These are phyloP conservation scores for Paecilomyces fulvus DNA, from an alignment of 2,329 filamentous ascomycete genomes.

Conservation along the genomic window DNA sequence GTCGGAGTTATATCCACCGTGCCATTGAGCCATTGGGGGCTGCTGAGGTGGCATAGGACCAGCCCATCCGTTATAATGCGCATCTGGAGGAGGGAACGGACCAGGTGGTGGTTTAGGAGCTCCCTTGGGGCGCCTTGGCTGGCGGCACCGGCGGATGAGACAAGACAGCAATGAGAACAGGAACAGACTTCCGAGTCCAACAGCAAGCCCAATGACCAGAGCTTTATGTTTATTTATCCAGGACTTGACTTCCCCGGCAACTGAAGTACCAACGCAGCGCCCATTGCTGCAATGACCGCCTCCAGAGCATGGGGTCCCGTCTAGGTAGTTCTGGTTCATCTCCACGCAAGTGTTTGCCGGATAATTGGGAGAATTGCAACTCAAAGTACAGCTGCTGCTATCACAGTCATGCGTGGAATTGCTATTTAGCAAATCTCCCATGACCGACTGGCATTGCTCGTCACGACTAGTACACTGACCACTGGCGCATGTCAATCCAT, in stretches of 20 bases:
- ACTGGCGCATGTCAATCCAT: slow-evolving; percentile 68
- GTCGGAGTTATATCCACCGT: not conserved
- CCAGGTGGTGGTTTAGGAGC: slow-evolving; percentile 6
- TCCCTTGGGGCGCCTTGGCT: slow-evolving; percentile 23
- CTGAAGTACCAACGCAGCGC: slow-evolving; percentile 61
- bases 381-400: slow-evolving; percentile 61
- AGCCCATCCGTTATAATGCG: slow-evolving; percentile 3
- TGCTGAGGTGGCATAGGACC: slow-evolving; percentile 5
- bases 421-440: slow-evolving; percentile 63
- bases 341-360: slow-evolving; percentile 58
- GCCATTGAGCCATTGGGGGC: not conserved
- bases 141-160: slow-evolving; percentile 49
- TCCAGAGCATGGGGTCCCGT: slow-evolving; percentile 76
- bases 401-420: slow-evolving; percentile 78
- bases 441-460: slow-evolving; percentile 75
- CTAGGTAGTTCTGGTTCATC: slow-evolving; percentile 85
- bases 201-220: slow-evolving; percentile 72
- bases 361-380: slow-evolving; percentile 65
- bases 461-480: slow-evolving; percentile 93
- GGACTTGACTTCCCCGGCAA: slow-evolving; percentile 59
- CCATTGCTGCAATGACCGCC: slow-evolving; percentile 76
- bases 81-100: not conserved
- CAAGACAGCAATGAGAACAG: slow-evolving; percentile 62
- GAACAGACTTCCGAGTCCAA: slow-evolving; percentile 63
- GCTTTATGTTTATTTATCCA: slow-evolving; percentile 72